phyloP scores from a whole-genome alignment of 345 rosid genomes.

The Murraya koenigii region DNA sequence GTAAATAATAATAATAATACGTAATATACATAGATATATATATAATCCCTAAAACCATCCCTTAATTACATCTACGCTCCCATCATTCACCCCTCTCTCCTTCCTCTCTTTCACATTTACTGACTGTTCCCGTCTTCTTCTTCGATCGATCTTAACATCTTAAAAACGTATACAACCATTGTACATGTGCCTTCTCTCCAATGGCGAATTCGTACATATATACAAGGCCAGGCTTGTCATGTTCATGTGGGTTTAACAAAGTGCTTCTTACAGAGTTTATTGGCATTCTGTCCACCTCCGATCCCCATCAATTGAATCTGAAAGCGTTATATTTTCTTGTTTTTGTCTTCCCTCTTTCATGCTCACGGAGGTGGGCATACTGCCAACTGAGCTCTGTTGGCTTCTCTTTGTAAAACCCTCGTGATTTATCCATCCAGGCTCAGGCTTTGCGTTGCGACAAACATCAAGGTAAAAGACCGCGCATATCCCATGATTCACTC shows the following conservation, averaged over 20 bases:
- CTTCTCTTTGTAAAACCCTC: slow-evolving; percentile 78
- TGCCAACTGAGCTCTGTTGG: slow-evolving; percentile 85
- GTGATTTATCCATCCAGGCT: slow-evolving; percentile 23
- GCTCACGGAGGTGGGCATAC: slow-evolving; percentile 77
- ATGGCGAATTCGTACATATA: background rate
- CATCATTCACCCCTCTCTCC: slow-evolving; percentile 5
- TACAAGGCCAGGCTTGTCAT: background rate
- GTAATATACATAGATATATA: slow-evolving; percentile 1
- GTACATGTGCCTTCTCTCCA: background rate
- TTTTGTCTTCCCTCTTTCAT: background rate
- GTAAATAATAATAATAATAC: slow-evolving; percentile 1
- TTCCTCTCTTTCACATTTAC: slow-evolving; percentile 40
- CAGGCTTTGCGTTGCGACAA: background rate
- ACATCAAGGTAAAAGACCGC: slow-evolving; percentile 25
- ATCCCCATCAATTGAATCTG: background rate
- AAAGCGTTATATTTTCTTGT: background rate
- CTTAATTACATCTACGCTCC: slow-evolving; percentile 30
- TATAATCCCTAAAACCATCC: slow-evolving; percentile 19
- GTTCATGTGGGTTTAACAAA: slow-evolving; percentile 81
- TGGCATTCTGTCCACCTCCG: slow-evolving; percentile 99
- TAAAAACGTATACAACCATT: too few species aligned
- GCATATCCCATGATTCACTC: slow-evolving; percentile 1
- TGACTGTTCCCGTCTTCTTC: slow-evolving; percentile 10
- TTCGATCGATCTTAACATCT: too few species aligned
- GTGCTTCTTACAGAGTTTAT: slow-evolving; percentile 78